Conservation (phyloP, 345 rosid genomes). For the Punica granatum region DNA sequence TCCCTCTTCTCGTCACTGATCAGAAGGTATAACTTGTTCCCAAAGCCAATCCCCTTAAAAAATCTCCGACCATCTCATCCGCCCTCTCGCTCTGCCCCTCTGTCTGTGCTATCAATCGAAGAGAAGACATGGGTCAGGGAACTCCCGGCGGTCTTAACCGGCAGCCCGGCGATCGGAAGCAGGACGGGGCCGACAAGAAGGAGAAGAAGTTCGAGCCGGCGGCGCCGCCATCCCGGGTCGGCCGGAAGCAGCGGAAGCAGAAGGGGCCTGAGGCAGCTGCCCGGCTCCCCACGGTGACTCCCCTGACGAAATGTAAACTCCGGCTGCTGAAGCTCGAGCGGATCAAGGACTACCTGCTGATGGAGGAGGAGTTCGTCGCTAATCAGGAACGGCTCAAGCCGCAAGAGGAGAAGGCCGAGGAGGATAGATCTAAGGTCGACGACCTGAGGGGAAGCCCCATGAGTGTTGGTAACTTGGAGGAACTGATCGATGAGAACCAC, state of each 20-base stretch:
- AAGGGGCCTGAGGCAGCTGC: conserved; percentile 95
- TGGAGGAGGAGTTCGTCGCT: conserved; percentile 96
- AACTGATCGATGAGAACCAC: conserved; percentile 92
- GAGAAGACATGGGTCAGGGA: conserved; percentile 69
- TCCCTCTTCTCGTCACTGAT: too few species aligned
- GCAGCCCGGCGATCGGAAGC: conserved; percentile 69
- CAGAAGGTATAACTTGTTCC: conserved; percentile 10
- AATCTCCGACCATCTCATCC: background rate
- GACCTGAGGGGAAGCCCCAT: conserved; percentile 89
- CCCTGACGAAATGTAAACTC: conserved; percentile 76
- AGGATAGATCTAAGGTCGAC: conserved; percentile 86
- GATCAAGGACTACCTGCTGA: conserved; percentile 76
- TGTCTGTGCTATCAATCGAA: background rate
- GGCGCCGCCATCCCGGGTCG: conserved; percentile 85
- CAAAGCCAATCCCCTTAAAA: conserved; percentile 13
- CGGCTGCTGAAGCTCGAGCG: conserved; percentile 76
- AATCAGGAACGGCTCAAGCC: conserved; percentile 90
- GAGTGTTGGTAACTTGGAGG: conserved; percentile 95
- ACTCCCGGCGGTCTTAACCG: conserved; percentile 78
- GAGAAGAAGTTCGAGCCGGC: conserved; percentile 92
- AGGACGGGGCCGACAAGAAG: conserved; percentile 72
- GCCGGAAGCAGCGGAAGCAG: conserved; percentile 80
- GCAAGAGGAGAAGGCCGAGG: conserved; percentile 95
- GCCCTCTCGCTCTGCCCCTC: conserved; percentile 3
- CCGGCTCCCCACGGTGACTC: conserved; percentile 75